Percentiles rank a stretch among this genome's conserved stretches.
Conservation (phyloP, 2,329 filamentous ascomycete genomes). For the Emergomyces africanus region DNA sequence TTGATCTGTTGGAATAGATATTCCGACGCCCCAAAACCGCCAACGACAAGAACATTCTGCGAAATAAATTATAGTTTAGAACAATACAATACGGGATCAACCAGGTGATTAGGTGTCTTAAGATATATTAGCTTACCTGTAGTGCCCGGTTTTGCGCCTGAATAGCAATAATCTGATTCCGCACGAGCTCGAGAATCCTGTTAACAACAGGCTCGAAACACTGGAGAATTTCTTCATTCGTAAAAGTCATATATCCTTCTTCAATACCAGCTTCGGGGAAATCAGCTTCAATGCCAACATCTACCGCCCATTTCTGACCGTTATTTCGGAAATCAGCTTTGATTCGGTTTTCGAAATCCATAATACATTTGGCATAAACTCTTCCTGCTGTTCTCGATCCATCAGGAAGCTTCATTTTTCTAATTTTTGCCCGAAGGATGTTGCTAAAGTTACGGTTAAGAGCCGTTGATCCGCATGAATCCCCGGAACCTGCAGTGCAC, state of each 20-base stretch:
- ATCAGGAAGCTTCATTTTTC: conserved; percentile 98
- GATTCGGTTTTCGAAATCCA: conserved; percentile 99
- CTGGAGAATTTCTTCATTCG: conserved; percentile 96
- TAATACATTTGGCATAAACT: conserved; percentile 98
- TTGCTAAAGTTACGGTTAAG: conserved; percentile 98
- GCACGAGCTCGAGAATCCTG: conserved; percentile 85
- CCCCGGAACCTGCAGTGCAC: conserved; percentile 92
- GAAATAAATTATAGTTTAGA: conserved; percentile 12
- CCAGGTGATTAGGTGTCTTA: neutral
- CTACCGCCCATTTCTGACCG: conserved; percentile 97
- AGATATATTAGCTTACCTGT: conserved; percentile 42
- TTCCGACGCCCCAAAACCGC: conserved; percentile 95
- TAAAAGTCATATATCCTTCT: conserved; percentile 99
- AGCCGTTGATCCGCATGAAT: conserved; percentile 96
- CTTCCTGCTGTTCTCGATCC: conserved; percentile 95
- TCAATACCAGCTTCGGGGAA: conserved; percentile 97
- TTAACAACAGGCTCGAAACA: conserved; percentile 99
- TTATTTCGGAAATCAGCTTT: conserved; percentile 99
- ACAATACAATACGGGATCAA: neutral
- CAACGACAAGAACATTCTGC: conserved; percentile 85
- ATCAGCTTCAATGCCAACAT: conserved; percentile 96
- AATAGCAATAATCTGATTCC: conserved; percentile 98
- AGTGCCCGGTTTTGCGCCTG: conserved; percentile 90
- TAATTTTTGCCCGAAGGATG: conserved; percentile 91
- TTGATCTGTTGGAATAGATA: conserved; percentile 99